Evolutionary conservation across 768 basidiomycete species (phyloP).

Genomic region (Leccinum broughii): DNA sequence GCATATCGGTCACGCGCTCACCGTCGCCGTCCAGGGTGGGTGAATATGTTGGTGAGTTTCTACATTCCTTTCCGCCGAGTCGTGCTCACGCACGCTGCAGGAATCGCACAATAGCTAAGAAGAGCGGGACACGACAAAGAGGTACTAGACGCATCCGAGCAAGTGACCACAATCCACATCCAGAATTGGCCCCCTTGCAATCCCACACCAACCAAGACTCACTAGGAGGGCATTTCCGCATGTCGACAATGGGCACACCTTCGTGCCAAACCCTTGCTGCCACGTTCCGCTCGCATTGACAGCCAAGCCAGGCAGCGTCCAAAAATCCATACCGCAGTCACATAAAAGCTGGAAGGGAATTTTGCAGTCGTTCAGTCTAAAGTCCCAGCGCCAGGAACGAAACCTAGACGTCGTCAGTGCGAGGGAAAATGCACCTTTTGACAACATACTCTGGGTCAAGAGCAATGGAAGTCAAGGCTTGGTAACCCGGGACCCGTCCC

Average conservation of each 20-base stretch:
- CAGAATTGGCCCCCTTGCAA: background rate
- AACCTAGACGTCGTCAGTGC: too few species aligned
- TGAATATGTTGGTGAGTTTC: slow-evolving; percentile 77
- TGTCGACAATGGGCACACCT: background rate
- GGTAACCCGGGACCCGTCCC: background rate
- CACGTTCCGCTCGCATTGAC: too few species aligned
- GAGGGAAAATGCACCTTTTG: background rate
- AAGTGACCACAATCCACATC: background rate
- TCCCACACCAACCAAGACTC: background rate
- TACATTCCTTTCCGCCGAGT: background rate
- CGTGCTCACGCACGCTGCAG: too few species aligned
- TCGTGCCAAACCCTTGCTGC: too few species aligned
- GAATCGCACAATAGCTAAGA: too few species aligned
- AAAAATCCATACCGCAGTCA: too few species aligned
- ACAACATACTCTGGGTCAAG: background rate
- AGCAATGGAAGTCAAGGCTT: background rate
- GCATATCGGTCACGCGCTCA: slow-evolving; percentile 94
- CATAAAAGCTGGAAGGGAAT: too few species aligned
- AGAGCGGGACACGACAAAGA: too few species aligned
- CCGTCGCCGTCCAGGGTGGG: slow-evolving; percentile 87
- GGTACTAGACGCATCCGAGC: background rate
- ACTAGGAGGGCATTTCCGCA: background rate
- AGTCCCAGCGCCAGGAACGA: too few species aligned
- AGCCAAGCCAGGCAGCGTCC: too few species aligned
- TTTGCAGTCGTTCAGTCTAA: too few species aligned